A percentile compares a stretch with the other conserved stretches of the same genome.
Evolutionary conservation across 2,329 filamentous ascomycete genomes (phyloP).

Genomic region (Colletotrichum eremochloae): DNA sequence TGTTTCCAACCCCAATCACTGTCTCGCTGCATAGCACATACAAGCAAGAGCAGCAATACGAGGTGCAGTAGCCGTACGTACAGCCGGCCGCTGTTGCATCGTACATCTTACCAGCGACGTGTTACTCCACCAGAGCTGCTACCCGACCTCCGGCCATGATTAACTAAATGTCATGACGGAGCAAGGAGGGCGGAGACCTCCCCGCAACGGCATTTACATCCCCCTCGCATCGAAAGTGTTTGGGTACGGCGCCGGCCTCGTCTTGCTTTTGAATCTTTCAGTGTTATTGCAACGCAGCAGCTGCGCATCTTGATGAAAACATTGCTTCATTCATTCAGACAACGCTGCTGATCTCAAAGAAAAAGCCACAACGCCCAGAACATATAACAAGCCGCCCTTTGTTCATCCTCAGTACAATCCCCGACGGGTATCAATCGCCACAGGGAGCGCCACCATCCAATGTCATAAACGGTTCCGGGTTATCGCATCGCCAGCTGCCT

Average conservation of each 20-base stretch:
- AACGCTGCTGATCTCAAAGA: not conserved
- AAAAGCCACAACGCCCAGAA: slow-evolving; percentile 25
- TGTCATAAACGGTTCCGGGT: not conserved
- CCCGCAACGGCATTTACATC: not conserved
- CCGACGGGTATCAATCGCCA: not conserved
- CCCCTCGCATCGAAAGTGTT: not conserved
- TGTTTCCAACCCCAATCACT: slow-evolving; percentile 30
- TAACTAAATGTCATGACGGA: too few species aligned
- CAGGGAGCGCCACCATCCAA: slow-evolving; percentile 9
- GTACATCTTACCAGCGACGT: slow-evolving; percentile 18
- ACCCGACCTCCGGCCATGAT: slow-evolving; percentile 24
- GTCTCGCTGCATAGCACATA: slow-evolving; percentile 12
- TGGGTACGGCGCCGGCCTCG: not conserved
- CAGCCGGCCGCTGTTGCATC: slow-evolving; percentile 36
- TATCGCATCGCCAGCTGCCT: slow-evolving; percentile 37
- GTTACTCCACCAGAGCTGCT: slow-evolving; percentile 12
- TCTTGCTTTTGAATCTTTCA: not conserved
- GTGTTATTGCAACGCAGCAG: not conserved
- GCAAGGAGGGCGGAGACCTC: not conserved
- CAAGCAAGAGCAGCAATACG: slow-evolving; percentile 29
- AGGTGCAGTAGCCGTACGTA: slow-evolving; percentile 25
- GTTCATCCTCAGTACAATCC: slow-evolving; percentile 29
- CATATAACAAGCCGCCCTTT: not conserved
- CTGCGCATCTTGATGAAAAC: not conserved
- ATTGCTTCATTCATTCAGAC: slow-evolving; percentile 9